These are phyloP conservation scores for Byssoonygena ceratinophila DNA, from an alignment of 2,329 filamentous ascomycete genomes.

Conservation along the genomic window DNA sequence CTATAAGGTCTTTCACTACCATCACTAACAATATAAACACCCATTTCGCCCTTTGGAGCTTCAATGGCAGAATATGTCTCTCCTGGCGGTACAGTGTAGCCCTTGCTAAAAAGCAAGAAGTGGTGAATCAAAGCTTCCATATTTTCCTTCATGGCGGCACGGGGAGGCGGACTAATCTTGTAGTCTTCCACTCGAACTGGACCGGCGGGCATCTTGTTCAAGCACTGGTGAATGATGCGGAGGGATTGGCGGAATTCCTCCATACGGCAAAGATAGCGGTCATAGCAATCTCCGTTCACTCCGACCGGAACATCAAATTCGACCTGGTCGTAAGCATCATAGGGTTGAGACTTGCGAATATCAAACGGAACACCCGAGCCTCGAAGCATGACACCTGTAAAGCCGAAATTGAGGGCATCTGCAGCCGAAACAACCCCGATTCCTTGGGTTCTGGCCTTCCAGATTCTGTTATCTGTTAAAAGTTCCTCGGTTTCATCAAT, in stretches of 20 bases:
- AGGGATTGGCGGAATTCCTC: constrained; percentile 98
- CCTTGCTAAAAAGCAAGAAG: constrained; percentile 97
- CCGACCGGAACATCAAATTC: constrained; percentile 98
- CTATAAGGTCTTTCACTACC: constrained; percentile 93
- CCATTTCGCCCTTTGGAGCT: constrained; percentile 99
- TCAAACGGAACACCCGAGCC: constrained; percentile 95
- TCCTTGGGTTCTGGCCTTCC: constrained; percentile 85
- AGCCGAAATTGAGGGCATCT: constrained; percentile 94
- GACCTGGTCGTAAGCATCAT: constrained; percentile 94
- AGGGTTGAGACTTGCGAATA: constrained; percentile 90
- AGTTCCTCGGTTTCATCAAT: constrained; percentile 98
- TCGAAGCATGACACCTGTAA: constrained; percentile 94
- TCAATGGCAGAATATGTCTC: constrained; percentile 98
- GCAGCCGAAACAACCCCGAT: constrained; percentile 82
- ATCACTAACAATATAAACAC: constrained; percentile 89
- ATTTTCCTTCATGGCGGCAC: constrained; percentile 99
- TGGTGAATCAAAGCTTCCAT: constrained; percentile 99
- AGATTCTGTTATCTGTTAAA: constrained; percentile 98
- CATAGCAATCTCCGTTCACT: constrained; percentile 96
- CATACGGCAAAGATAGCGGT: constrained; percentile 98
- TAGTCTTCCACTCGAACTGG: constrained; percentile 96
- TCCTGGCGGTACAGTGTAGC: constrained; percentile 89
- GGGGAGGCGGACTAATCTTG: constrained; percentile 93
- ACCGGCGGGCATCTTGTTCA: constrained; percentile 96
- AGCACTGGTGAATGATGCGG: constrained; percentile 94